Percentiles rank a stretch among this genome's conserved stretches.
Conservation (phyloP, 208 protist genomes). For the Acanthamoeba royreba region DNA sequence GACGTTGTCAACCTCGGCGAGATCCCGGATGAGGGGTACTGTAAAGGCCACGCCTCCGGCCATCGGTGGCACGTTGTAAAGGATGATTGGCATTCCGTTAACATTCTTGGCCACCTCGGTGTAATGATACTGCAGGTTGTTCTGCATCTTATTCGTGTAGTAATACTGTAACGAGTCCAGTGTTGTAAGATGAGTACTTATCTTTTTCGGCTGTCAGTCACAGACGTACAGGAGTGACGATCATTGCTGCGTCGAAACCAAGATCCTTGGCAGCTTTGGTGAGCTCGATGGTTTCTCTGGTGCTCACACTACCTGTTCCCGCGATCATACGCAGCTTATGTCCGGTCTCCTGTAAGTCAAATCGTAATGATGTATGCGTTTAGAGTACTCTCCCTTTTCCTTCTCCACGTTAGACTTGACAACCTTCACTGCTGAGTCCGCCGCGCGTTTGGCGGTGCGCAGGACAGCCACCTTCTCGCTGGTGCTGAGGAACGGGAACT, state of each 20-base stretch:
- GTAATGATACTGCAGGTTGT: neutral
- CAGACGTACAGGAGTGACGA: neutral
- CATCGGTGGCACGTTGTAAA: constrained; percentile 40
- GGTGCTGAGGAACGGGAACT: neutral
- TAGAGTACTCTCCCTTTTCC: too few relatives aligned
- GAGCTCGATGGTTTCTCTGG: constrained; percentile 20
- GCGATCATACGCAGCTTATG: neutral
- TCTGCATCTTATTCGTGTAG: constrained; percentile 24
- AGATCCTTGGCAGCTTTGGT: neutral
- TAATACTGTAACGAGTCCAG: neutral
- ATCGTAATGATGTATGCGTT: too few relatives aligned
- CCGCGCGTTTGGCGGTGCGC: neutral
- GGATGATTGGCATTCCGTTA: neutral
- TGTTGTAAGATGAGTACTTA: too few relatives aligned
- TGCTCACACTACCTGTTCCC: neutral
- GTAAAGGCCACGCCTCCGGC: neutral
- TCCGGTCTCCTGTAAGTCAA: neutral
- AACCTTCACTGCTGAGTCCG: neutral
- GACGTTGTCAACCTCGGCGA: neutral
- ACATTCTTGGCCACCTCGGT: neutral
- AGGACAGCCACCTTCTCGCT: neutral
- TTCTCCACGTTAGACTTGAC: too few relatives aligned
- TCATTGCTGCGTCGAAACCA: neutral
- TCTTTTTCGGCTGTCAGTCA: too few relatives aligned
- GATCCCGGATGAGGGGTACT: neutral